Percentiles rank a stretch among this genome's conserved stretches.
Conservation (phyloP, 345 rosid genomes). For the Syzygium oleosum region DNA sequence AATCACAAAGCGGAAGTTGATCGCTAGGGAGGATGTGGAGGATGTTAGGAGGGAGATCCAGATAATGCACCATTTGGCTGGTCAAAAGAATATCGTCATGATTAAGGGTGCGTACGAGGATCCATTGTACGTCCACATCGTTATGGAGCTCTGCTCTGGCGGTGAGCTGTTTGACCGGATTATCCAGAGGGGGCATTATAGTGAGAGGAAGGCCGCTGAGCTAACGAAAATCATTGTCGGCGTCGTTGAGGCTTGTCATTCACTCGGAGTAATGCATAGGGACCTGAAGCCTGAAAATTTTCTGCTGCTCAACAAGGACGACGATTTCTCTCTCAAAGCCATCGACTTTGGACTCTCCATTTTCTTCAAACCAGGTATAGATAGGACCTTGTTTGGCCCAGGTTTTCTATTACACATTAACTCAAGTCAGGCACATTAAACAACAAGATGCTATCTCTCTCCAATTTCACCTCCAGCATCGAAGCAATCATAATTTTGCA, state of each 20-base stretch:
- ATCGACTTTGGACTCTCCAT: slow-evolving; percentile 96
- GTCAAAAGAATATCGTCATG: slow-evolving; percentile 41
- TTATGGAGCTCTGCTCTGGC: slow-evolving; percentile 67
- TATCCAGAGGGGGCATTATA: slow-evolving; percentile 94
- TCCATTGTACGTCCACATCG: slow-evolving; percentile 34
- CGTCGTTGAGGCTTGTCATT: slow-evolving; percentile 94
- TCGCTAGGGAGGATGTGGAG: slow-evolving; percentile 89
- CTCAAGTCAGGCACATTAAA: not conserved
- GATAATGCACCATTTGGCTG: slow-evolving; percentile 56
- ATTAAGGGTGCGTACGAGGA: slow-evolving; percentile 52
- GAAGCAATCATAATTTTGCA: not conserved
- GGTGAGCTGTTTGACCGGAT: slow-evolving; percentile 94
- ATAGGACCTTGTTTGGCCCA: not conserved
- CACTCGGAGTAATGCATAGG: slow-evolving; percentile 98
- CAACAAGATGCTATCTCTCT: not conserved
- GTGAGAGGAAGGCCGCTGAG: slow-evolving; percentile 97
- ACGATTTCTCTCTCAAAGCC: slow-evolving; percentile 97
- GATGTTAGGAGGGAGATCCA: slow-evolving; percentile 85
- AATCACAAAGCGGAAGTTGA: slow-evolving; percentile 87
- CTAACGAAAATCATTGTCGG: slow-evolving; percentile 84
- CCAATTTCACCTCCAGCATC: not conserved
- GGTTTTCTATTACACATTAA: not conserved
- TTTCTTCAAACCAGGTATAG: slow-evolving; percentile 89
- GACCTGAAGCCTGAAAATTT: slow-evolving; percentile 97
- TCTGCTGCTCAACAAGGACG: slow-evolving; percentile 89